Evolutionary conservation across 2,329 filamentous ascomycete species (phyloP), one percentile per base, ranked within the genome.

Genomic region (Penicillium brasilianum): DNA sequence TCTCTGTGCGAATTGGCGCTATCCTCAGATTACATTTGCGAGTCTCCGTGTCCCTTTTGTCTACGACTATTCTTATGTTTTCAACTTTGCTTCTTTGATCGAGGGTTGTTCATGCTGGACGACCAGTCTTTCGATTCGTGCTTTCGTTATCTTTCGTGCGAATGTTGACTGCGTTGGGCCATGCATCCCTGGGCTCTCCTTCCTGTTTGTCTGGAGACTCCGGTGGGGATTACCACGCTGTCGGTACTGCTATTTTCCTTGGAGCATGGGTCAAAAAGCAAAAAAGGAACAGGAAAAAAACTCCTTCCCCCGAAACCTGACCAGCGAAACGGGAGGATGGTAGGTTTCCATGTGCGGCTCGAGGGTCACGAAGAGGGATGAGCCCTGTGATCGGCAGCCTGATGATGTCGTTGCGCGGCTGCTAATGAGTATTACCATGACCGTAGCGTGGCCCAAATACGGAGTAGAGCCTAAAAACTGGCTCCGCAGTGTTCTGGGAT

Each of bases 371-470:
- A 30, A 30, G 44, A 60, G 63, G 62, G 58, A n/a, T 66, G 39
- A 37, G 54, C 16, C 22, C 50, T 58, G 59, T 44, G 66, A 68
- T 67, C 63, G 61, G 61, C 66, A 48, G 41, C 53, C 57, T 52
- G 36, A 67, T 68, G 66, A 67, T 66, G 66, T 67, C 62, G 64
- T 61, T 58, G 56, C 43, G 53, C 60, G 58, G 57, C 57, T 30
- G 16, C 44, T 48, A n/a, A 48, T n/a, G n/a, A n/a, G n/a, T n/a
- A n/a, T 10, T 48, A 22, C 14, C 28, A 28, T 10, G 28, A 22
- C 14, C 30, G 20, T 18, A 20, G 13, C n/a, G 6, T 28, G 44
- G 44, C 44, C 44, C 44, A 48, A 14, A 48, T 48, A 48, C 25
- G 44, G 44, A 48, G 25, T 48, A n/a, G 25, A 30, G 28, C 3